Conservation (phyloP, 2,329 filamentous ascomycete species). For the Plenodomus biglobosus region DNA sequence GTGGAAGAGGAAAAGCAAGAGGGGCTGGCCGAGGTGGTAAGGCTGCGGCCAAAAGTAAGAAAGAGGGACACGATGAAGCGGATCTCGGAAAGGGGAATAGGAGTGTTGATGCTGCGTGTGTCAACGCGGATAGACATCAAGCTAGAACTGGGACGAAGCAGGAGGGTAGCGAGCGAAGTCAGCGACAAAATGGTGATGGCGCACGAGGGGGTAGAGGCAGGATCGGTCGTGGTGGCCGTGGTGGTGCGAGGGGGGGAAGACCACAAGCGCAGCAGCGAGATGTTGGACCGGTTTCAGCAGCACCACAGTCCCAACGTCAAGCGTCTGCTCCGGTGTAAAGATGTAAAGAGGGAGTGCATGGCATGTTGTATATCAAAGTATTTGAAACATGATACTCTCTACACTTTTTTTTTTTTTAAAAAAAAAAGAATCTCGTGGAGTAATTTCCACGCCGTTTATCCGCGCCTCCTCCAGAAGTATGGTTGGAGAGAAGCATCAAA, state of each 20-base stretch:
- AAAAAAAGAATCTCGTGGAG: too few species aligned
- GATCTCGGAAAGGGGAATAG: slow-evolving; percentile 19
- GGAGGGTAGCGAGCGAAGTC: slow-evolving; percentile 12
- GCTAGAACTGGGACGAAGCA: slow-evolving; percentile 5
- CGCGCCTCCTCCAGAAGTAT: too few species aligned
- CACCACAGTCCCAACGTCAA: background rate
- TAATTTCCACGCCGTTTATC: too few species aligned
- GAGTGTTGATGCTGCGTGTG: slow-evolving; percentile 2
- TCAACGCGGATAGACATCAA: slow-evolving; percentile 8
- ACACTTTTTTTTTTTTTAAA: too few species aligned
- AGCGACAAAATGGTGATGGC: background rate
- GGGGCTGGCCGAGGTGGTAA: slow-evolving; percentile 4
- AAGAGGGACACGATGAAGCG: slow-evolving; percentile 16
- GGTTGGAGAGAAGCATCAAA: too few species aligned
- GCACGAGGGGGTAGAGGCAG: slow-evolving; percentile 17
- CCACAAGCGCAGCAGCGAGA: slow-evolving; percentile 17
- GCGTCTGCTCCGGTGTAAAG: too few species aligned
- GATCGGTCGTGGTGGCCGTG: slow-evolving; percentile 22
- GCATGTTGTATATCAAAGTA: too few species aligned
- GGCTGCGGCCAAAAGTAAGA: slow-evolving; percentile 29
- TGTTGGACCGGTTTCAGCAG: slow-evolving; percentile 1
- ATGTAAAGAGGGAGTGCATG: too few species aligned
- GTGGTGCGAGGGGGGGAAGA: slow-evolving; percentile 29
- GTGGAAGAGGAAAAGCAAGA: slow-evolving; percentile 7
- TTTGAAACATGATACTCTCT: too few species aligned